Percentiles rank a stretch among this genome's conserved stretches.
Conservation (phyloP, 352 stramenopile species). For the Elongisporangium undulatum region DNA sequence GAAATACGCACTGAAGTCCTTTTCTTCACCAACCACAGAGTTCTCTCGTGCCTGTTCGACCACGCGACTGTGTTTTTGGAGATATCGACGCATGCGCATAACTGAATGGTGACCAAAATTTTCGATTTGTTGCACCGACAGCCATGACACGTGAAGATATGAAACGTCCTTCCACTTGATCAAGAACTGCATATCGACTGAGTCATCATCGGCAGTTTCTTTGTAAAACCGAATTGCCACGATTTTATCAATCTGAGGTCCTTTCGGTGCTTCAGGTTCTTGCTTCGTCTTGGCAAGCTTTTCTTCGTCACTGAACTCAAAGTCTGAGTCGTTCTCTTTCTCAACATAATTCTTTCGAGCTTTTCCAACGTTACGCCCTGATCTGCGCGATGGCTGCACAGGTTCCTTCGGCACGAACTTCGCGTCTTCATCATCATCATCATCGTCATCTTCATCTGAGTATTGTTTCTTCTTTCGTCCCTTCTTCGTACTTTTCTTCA, state of each 20-base stretch:
- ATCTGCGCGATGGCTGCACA: slow-evolving; percentile 60
- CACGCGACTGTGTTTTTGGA: slow-evolving; percentile 84
- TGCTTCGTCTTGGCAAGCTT: slow-evolving; percentile 27
- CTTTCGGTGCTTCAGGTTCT: slow-evolving; percentile 42
- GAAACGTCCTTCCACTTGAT: slow-evolving; percentile 99
- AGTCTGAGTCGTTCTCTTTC: slow-evolving; percentile 61
- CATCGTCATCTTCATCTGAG: slow-evolving; percentile 78
- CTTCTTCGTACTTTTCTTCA: slow-evolving; percentile 67
- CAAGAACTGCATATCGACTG: slow-evolving; percentile 94
- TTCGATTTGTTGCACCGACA: slow-evolving; percentile 94
- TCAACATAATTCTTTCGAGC: slow-evolving; percentile 85
- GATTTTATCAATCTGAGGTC: slow-evolving; percentile 92
- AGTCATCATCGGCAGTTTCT: slow-evolving; percentile 25
- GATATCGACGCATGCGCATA: slow-evolving; percentile 78
- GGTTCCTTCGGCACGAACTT: slow-evolving; percentile 29
- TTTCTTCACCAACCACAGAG: slow-evolving; percentile 66
- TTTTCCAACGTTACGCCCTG: slow-evolving; percentile 79
- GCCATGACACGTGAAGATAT: slow-evolving; percentile 98
- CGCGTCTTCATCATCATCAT: slow-evolving; percentile 58
- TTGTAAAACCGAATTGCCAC: slow-evolving; percentile 86
- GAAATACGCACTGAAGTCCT: slow-evolving; percentile 81
- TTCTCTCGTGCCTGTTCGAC: slow-evolving; percentile 76
- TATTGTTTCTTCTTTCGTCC: slow-evolving; percentile 55
- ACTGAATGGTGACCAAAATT: slow-evolving; percentile 75
- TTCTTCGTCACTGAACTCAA: slow-evolving; percentile 71